phyloP scores from a whole-genome alignment of 1,139 yeast genomes.

The Candida buenavistaensis region DNA sequence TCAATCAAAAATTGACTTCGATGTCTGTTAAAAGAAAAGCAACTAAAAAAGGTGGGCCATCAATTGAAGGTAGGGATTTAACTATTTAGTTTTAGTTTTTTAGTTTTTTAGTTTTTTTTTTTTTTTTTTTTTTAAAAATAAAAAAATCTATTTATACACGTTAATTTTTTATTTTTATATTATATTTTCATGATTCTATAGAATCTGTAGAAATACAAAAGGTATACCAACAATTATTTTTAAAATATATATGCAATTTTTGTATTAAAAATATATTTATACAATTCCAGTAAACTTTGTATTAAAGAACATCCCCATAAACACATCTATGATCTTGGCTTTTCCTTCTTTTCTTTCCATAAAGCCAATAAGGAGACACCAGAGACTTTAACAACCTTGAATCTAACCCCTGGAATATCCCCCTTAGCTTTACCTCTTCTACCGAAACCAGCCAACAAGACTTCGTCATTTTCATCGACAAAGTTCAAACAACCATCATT shows the following conservation, averaged over 20 bases:
- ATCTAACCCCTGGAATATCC: slow-evolving; percentile 99
- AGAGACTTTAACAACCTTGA: slow-evolving; percentile 99
- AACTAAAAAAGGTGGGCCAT: slow-evolving; percentile 66
- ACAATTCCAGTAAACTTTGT: slow-evolving; percentile 1
- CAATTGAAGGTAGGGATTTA: slow-evolving; percentile 75
- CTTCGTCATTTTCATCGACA: slow-evolving; percentile 99
- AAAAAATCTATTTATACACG: no score
- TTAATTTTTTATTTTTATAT: no score
- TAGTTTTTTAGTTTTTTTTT: not conserved
- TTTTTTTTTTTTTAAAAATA: no score
- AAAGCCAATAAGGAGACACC: slow-evolving; percentile 99
- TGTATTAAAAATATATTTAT: no score
- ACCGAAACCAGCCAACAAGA: slow-evolving; percentile 99
- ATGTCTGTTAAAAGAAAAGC: slow-evolving; percentile 49
- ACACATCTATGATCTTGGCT: slow-evolving; percentile 88
- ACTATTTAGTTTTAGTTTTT: slow-evolving; percentile 30
- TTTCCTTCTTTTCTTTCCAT: slow-evolving; percentile 99
- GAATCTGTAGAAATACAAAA: no score
- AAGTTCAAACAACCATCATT: slow-evolving; percentile 99
- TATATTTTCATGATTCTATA: slow-evolving; percentile 5
- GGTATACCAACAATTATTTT: no score
- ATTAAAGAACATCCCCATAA: not conserved
- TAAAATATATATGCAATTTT: no score
- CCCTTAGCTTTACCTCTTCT: slow-evolving; percentile 99
- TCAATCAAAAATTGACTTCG: slow-evolving; percentile 54